phyloP scores from a whole-genome alignment of 2,329 filamentous ascomycete species.

The Monosporascus sp. region DNA sequence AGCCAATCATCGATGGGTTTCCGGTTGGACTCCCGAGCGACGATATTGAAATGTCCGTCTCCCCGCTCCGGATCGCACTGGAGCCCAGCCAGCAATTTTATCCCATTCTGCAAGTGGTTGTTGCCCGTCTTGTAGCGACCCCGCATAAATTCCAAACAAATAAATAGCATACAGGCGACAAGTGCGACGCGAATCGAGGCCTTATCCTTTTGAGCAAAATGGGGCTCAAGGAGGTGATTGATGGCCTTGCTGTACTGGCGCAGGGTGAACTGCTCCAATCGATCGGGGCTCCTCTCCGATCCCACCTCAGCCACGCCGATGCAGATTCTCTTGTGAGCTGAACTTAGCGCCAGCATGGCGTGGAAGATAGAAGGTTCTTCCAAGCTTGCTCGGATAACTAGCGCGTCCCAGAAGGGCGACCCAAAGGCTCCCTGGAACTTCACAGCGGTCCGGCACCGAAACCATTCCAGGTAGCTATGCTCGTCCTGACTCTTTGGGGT shows the following conservation, averaged over 20 bases:
- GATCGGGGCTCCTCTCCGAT: constrained; percentile 4
- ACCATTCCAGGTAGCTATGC: constrained; percentile 34
- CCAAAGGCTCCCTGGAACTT: constrained; percentile 32
- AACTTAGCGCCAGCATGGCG: constrained; percentile 32
- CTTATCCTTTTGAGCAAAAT: constrained; percentile 20
- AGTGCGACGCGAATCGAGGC: constrained; percentile 31
- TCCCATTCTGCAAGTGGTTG: constrained; percentile 36
- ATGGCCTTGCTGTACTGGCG: constrained; percentile 33
- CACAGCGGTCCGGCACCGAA: constrained; percentile 30
- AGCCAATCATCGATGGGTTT: constrained; percentile 37
- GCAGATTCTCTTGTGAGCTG: constrained; percentile 24
- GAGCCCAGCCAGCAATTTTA: constrained; percentile 29
- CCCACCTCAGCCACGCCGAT: not conserved
- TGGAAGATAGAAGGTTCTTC: constrained; percentile 35
- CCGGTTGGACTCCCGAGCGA: constrained; percentile 6
- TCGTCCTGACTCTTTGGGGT: constrained; percentile 21
- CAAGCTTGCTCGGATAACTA: constrained; percentile 30
- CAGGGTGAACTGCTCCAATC: constrained; percentile 21
- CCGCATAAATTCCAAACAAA: constrained; percentile 27
- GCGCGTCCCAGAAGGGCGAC: constrained; percentile 31
- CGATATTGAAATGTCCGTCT: constrained; percentile 2
- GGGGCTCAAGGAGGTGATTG: constrained; percentile 25
- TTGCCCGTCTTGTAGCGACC: constrained; percentile 32
- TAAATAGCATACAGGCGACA: constrained; percentile 32
- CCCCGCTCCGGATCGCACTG: constrained; percentile 5